Base-by-base conservation (phyloP, 2,329 filamentous ascomycete genomes). In the Trichoderma hamatum region DNA sequence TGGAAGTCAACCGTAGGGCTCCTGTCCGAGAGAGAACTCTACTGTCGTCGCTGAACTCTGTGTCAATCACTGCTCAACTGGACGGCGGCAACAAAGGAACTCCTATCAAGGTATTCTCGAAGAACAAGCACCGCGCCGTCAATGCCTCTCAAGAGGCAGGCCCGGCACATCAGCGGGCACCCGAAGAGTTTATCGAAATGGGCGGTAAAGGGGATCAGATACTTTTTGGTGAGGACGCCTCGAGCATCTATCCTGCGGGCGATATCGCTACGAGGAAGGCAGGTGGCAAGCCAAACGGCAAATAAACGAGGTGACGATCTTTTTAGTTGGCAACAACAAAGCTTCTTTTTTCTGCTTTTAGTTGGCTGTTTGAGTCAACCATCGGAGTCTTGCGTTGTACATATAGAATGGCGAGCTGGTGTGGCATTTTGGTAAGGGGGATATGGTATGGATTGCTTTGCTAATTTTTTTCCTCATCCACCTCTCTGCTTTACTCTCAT, bases 1-100 rank as follows among this genome's bases (percentile, higher is more conserved):
- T 99, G 11, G 93, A 96, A 73, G 94, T 99, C 77, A 89, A 91
- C 30, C 92, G 91, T 74, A 89, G 95, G 72, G 96, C 94, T 72
- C 82, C 93, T 0, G 83, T 86, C 30, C 89, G 96, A 16, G 92
- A 98, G 80, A 89, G 96, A 59, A 99, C 96, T 0, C 81, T 98
- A 66, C 85, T 99, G 46, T 91, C 91, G 74, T 89, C 87, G 60
- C 87, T 97, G 79, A 97, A 97, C 79, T 88, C 93, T 61, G 87
- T 96, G 9, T 79, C 85, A 63, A 76, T 88, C 26, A 78, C 83
- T 65, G 81, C 76, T 81, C 77, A 79, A 43, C 84, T 91, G 21
- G 86, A 90, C 5, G 82, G 87, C 24, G 83, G 85, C 26, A 81
- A 86, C 59, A 82, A 86, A 59, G 85, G 88, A 69, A 82, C 85